Base-by-base conservation (phyloP, 2,329 filamentous ascomycete genomes). In the Pestalotiopsis sp. region DNA sequence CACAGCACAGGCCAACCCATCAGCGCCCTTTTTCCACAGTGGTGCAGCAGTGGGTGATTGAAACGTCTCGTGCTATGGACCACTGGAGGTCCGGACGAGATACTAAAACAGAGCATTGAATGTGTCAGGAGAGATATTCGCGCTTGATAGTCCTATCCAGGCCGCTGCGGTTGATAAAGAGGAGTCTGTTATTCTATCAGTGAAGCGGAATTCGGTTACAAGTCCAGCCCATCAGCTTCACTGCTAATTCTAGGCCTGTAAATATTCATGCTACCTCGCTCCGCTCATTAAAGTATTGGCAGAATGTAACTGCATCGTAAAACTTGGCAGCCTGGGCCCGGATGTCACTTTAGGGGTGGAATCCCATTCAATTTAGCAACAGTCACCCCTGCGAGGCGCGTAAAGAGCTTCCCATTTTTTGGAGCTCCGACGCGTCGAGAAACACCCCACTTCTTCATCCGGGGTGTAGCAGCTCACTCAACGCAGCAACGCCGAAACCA, bases 351-450 rank as follows among this genome's bases (percentile, higher is more conserved):
- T 36, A 36, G 20, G 45, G 45, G 45, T 52, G 45, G 45, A 59
- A 62, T 36, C 31, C 31, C 31, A 62, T 13, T 62, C 59, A 62
- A 62, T 62, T 41, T 41, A 62, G 59, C 59, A 7, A 36, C 6
- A 27, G n/a, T 11, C 27, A 62, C 27, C 59, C 59, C 36, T 62
- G 59, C 13, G 38, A 62, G 25, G 31, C 57, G 57, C 57, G 57
- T 59, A 14, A 39, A 39, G n/a, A 39, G 13, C 27, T 62, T 36
- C 31, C 59, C 59, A 41, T 25, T 39, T 52, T n/a, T 52, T n/a
- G 39, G 27, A 67, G 52, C 49, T 39, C 39, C 66, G 41, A 62
- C 66, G 66, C 66, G 66, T 67, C 38, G 56, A 31, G 27, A 23
- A 56, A 17, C 63, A 31, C 23, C 36, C 17, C 59, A 64, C 39